Evolutionary conservation across 2,329 filamentous ascomycete genomes (phyloP), one percentile per base, ranked within the genome.

Genomic region (Neonectria ditissima): DNA sequence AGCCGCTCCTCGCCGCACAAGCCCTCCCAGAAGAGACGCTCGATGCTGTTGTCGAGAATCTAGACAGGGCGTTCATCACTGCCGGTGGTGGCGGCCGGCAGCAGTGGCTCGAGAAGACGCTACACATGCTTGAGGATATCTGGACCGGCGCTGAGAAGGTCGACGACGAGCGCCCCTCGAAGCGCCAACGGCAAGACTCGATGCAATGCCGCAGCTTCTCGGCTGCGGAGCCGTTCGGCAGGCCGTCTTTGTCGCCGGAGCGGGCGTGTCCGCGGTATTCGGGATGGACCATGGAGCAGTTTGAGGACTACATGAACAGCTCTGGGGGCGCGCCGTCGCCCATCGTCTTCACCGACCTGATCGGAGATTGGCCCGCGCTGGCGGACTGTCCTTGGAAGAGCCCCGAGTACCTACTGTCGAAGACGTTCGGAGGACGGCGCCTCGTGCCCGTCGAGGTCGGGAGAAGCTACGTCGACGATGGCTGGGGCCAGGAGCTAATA

Each of bases 401-500:
- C n/a, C 89, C 90, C 0, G 80, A 82, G 0, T 97, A 97, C 76
- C 88, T 97, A 60, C 82, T 93, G 11, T 83, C 87, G 11, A 85
- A 83, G 59, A 97, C 94, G 0, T 88, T 97, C 37, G 86, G 83
- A 3, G 96, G 96, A 0, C 83, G 89, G 32, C 86, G 96, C 11
- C 85, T 97, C 0, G 92, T 98, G 0, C 95, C 95, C 0, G 86
- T 97, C 3, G 94, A 98, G 76, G 78, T 96, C 2, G 95, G 96
- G 0, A 84, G 92, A 50, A 96, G 91, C 74, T 99, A 98, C 74
- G 94, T 93, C 1, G 93, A 97, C 67, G 86, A 87, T 20, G 90
- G 84, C 22, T 97, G 95, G 94, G 89, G 90, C 0, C 95, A 98
- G 77, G 86, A 89, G 58, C 88, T 98, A 26, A 86, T 97, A 52